These are phyloP conservation scores for Penicillium nucicola DNA, from an alignment of 495 filamentous ascomycete species.

Conservation along the genomic window DNA sequence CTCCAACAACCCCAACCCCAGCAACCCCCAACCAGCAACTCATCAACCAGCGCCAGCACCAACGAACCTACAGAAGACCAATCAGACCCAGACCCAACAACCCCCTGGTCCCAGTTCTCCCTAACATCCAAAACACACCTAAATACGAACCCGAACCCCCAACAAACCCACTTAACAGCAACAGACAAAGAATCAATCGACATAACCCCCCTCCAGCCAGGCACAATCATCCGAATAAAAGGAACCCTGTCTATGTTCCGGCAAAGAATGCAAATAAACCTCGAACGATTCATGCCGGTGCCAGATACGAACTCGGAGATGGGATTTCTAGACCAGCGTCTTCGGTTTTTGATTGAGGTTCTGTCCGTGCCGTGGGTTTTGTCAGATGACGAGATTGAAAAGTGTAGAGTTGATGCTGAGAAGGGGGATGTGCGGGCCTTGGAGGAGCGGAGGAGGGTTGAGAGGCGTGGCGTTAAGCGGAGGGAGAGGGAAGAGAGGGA, in stretches of 20 bases:
- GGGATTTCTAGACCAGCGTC: slow-evolving; percentile 66
- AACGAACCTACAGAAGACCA: no score
- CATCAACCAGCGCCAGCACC: slow-evolving; percentile 10
- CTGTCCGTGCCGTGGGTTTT: slow-evolving; percentile 69
- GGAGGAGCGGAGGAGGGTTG: slow-evolving; percentile 37
- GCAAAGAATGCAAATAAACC: slow-evolving; percentile 58
- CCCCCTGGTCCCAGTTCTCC: neutral
- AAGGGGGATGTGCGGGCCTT: slow-evolving; percentile 36
- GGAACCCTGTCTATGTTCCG: slow-evolving; percentile 67
- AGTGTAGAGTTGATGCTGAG: slow-evolving; percentile 50
- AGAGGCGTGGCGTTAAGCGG: slow-evolving; percentile 33
- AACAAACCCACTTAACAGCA: slow-evolving; percentile 1
- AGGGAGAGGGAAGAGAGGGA: slow-evolving; percentile 37
- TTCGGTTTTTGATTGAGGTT: slow-evolving; percentile 58
- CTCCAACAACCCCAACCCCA: slow-evolving; percentile 14
- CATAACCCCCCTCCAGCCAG: slow-evolving; percentile 55
- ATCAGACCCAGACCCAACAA: neutral
- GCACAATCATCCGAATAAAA: slow-evolving; percentile 72
- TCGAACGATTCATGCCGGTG: slow-evolving; percentile 62
- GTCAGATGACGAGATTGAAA: slow-evolving; percentile 48
- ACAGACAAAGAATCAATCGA: slow-evolving; percentile 22
- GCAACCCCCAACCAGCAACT: neutral
- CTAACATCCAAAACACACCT: neutral
- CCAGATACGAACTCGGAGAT: slow-evolving; percentile 72
- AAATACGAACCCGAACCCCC: neutral